phyloP scores from a whole-genome alignment of 176 grass and related monocot genomes.

The Bothriochloa decipiens region DNA sequence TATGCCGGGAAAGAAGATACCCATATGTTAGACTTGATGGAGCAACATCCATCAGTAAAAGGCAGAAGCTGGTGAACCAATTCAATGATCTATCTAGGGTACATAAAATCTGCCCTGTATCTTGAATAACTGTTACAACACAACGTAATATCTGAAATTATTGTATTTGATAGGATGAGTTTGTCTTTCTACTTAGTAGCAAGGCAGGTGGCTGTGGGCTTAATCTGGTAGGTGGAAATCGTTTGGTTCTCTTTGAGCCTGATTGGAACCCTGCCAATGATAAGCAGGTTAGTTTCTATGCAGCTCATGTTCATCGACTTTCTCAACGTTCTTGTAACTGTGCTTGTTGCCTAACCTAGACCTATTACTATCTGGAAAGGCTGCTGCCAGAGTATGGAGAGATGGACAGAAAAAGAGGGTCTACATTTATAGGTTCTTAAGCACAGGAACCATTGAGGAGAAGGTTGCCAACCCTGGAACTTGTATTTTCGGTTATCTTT shows the following conservation, averaged over 20 bases:
- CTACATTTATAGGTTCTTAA: constrained; percentile 97
- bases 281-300: constrained; percentile 77
- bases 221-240: constrained; percentile 98
- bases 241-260: constrained; percentile 93
- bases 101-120: constrained; percentile 31
- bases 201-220: constrained; percentile 98
- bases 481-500: constrained; percentile 41
- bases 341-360: constrained; percentile 1
- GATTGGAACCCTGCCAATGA: constrained; percentile 99
- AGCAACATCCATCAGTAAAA: constrained; percentile 93
- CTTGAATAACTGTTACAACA: constrained; percentile 16
- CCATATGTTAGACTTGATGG: constrained; percentile 92
- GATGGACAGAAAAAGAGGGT: constrained; percentile 99
- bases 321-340: constrained; percentile 31
- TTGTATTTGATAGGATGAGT: constrained; percentile 77
- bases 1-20: constrained; percentile 96
- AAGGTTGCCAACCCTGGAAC: constrained; percentile 64
- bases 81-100: constrained; percentile 95
- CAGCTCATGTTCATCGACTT: constrained; percentile 24
- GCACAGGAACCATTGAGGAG: constrained; percentile 98
- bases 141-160: constrained; percentile 36
- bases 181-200: constrained; percentile 92
- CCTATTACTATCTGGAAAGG: constrained; percentile 58
- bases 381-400: constrained; percentile 99
- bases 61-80: constrained; percentile 90